Evolutionary conservation across 192 early-diverging fungal species (phyloP).

Genomic region (Entophlyctis helioformis): DNA sequence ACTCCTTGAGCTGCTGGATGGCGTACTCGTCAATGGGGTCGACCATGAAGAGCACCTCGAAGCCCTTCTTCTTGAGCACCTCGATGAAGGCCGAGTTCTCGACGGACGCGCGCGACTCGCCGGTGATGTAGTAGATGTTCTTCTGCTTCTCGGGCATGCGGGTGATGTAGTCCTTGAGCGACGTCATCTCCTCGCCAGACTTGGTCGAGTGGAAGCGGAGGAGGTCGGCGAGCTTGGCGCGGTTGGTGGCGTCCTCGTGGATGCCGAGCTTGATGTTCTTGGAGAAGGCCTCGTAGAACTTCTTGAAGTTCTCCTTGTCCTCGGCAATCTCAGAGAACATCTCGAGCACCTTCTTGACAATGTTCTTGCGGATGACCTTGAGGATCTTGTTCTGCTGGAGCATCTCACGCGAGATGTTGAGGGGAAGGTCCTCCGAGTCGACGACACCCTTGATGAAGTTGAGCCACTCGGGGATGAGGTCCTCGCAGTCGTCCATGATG

Average conservation of each 20-base stretch:
- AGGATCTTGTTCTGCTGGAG: slow-evolving; percentile 99
- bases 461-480: slow-evolving; percentile 98
- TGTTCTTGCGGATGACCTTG: slow-evolving; percentile 99
- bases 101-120: slow-evolving; percentile 83
- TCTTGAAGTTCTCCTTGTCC: slow-evolving; percentile 97
- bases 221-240: slow-evolving; percentile 90
- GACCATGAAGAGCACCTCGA: slow-evolving; percentile 96
- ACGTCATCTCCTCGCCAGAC: slow-evolving; percentile 94
- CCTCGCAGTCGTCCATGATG: slow-evolving; percentile 99
- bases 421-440: slow-evolving; percentile 98
- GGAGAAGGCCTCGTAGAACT: slow-evolving; percentile 98
- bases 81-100: slow-evolving; percentile 98
- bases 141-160: slow-evolving; percentile 99
- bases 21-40: slow-evolving; percentile 99
- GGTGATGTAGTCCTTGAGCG: slow-evolving; percentile 98
- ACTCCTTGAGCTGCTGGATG: slow-evolving; percentile 98
- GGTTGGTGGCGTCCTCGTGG: slow-evolving; percentile 97
- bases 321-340: slow-evolving; percentile 95
- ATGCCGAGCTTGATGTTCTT: slow-evolving; percentile 99
- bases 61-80: slow-evolving; percentile 97
- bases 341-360: slow-evolving; percentile 98
- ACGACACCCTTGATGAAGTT: slow-evolving; percentile 99
- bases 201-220: slow-evolving; percentile 98
- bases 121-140: slow-evolving; percentile 98
- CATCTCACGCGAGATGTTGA: slow-evolving; percentile 99